Base-by-base conservation (phyloP, 2,329 filamentous ascomycete species). In the Hymenoscyphus linearis region DNA sequence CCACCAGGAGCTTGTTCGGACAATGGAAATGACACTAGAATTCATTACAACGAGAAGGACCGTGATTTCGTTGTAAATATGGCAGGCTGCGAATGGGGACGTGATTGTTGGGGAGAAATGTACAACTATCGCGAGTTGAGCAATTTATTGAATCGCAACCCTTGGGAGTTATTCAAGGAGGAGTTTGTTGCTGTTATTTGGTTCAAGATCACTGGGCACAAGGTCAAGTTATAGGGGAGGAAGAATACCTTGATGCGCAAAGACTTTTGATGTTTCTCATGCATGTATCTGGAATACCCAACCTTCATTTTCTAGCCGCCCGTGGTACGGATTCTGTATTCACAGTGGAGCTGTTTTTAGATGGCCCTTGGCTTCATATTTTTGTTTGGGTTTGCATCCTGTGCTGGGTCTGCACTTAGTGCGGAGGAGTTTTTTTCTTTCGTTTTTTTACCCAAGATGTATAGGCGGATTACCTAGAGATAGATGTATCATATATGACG, bases 21-120 rank as follows among this genome's bases (percentile, higher is more conserved):
- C 55, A 86, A 88, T 62, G 85, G 85, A 57, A 86, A 89, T 68
- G 85, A 97, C 69, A 83, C 85, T 1, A 82, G 82, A 16, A 88
- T 96, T 64, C 96, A 99, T 76, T 99, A 99, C 74, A 82, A 89
- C 68, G 82, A 95, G 75, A 81, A 85, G 50, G 92, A 96, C 62
- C 85, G 91, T 31, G 95, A 99, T 74, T 97, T 99, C 71, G 69
- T 98, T 54, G 93, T 99, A 70, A 99, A 97, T 75, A 98, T 99
- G 93, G 95, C 95, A 5, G 95, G 95, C 3, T 99, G 95, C 74
- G 89, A 96, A 75, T 98, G 91, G 89, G 93, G 93, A 3, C 85
- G 95, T 56, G 93, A 99, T 77, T 99, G 95, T 75, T 98, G 93
- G 93, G 88, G 88, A 40, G 95, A 99, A 77, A 97, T 99, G 86